phyloP scores from a whole-genome alignment of 495 filamentous ascomycete genomes.

The Aspergillus coremiiformis region DNA sequence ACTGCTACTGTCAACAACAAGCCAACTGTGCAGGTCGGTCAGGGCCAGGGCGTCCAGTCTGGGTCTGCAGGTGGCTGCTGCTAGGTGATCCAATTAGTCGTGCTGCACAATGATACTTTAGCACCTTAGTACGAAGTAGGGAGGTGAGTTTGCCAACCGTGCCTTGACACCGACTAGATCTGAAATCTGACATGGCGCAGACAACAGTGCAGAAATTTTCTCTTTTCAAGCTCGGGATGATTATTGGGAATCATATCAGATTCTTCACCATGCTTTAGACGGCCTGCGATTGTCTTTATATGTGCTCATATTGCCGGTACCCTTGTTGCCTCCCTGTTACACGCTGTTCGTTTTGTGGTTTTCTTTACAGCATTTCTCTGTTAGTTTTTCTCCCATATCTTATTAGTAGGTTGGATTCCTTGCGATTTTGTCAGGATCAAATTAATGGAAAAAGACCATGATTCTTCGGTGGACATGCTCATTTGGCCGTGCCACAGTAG shows the following conservation, averaged over 20 bases:
- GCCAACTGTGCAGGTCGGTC: slow-evolving; percentile 88
- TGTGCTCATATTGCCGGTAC: slow-evolving; percentile 9
- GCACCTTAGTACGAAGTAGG: not conserved
- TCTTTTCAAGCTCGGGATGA: slow-evolving; percentile 17
- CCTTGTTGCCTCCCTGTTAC: not conserved
- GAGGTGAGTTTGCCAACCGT: not conserved
- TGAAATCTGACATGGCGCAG: slow-evolving; percentile 5
- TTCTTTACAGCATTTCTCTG: slow-evolving; percentile 22
- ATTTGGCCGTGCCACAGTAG: slow-evolving; percentile 1
- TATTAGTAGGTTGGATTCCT: slow-evolving; percentile 39
- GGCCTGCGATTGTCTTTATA: slow-evolving; percentile 29
- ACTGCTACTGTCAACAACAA: slow-evolving; percentile 97
- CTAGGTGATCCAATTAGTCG: slow-evolving; percentile 45
- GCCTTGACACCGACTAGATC: slow-evolving; percentile 3
- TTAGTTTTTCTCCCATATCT: slow-evolving; percentile 27
- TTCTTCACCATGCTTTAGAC: slow-evolving; percentile 34
- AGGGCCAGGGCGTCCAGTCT: slow-evolving; percentile 89
- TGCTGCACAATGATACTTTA: not conserved
- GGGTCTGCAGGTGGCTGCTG: slow-evolving; percentile 89
- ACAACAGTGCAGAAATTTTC: not conserved
- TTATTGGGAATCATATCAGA: slow-evolving; percentile 18
- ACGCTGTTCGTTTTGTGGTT: slow-evolving; percentile 23
- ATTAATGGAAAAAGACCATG: slow-evolving; percentile 36
- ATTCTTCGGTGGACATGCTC: slow-evolving; percentile 14
- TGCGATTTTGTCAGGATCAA: slow-evolving; percentile 32